Evolutionary conservation across 441 rosid species (phyloP).

Genomic region (Cnidoscolus chayamansa): DNA sequence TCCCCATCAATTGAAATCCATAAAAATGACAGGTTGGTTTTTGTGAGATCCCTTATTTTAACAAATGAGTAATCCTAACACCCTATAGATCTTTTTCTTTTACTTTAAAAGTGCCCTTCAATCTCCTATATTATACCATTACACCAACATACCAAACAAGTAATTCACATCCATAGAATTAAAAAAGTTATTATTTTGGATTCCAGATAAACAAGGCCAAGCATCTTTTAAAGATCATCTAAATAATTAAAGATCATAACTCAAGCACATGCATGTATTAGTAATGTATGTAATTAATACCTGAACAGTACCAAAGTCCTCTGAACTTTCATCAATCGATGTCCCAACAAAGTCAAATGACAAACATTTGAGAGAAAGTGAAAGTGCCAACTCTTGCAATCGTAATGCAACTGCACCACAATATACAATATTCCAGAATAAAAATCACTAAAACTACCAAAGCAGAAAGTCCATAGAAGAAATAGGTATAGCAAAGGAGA

Average conservation of each 20-base stretch:
- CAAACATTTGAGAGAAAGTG: constrained; percentile 90
- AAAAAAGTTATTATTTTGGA: no score
- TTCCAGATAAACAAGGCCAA: no score
- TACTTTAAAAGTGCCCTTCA: no score
- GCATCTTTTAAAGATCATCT: constrained; percentile 11
- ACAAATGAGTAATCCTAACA: no score
- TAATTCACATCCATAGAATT: no score
- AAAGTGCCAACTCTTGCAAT: constrained; percentile 91
- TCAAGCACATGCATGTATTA: neutral
- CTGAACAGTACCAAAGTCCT: constrained; percentile 99
- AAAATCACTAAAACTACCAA: constrained; percentile 14
- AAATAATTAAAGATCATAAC: constrained; percentile 8
- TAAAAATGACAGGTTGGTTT: no score
- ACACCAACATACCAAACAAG: no score
- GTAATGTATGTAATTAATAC: constrained; percentile 33
- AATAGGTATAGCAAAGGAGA: neutral
- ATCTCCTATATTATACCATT: no score
- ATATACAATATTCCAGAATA: constrained; percentile 15
- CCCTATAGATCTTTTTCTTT: no score
- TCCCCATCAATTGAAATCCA: no score
- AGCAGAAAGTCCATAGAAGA: neutral
- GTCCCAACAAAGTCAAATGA: constrained; percentile 99
- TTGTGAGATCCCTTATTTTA: no score
- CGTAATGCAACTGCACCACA: constrained; percentile 53
- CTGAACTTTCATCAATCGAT: constrained; percentile 94